Percentiles rank a stretch among this genome's conserved stretches.
phyloP scores from a whole-genome alignment of 2,329 filamentous ascomycete species.

The Phialophora verrucosa region DNA sequence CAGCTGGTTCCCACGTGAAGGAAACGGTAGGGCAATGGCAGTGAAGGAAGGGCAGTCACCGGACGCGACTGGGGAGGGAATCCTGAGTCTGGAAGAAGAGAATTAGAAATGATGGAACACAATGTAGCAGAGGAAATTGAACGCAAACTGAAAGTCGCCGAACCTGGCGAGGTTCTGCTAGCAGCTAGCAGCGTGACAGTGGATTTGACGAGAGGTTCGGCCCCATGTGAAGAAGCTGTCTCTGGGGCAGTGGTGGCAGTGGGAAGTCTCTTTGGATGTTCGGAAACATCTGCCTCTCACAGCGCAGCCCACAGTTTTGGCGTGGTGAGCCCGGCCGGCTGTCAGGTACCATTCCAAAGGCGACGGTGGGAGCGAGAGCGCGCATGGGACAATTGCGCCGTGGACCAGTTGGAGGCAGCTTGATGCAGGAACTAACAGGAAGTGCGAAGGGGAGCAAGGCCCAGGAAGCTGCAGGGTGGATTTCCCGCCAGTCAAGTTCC shows the following conservation, averaged over 20 bases:
- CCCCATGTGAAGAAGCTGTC: slow-evolving; percentile 14
- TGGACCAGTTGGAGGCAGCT: background rate
- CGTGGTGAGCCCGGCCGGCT: background rate
- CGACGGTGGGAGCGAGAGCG: background rate
- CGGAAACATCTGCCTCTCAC: background rate
- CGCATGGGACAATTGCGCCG: background rate
- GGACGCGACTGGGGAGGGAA: background rate
- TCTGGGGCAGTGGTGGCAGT: background rate
- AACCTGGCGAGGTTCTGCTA: slow-evolving; percentile 2
- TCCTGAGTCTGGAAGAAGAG: background rate
- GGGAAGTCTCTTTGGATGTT: background rate
- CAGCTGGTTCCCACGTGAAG: background rate
- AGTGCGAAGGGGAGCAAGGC: background rate
- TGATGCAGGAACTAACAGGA: slow-evolving; percentile 18
- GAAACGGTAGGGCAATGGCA: background rate
- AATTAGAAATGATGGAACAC: slow-evolving; percentile 8
- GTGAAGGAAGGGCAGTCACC: background rate
- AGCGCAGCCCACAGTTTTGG: slow-evolving; percentile 1
- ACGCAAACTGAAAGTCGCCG: background rate
- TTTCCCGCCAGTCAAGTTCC: background rate
- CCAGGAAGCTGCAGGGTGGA: background rate
- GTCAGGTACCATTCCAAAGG: slow-evolving; percentile 5
- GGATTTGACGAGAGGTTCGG: slow-evolving; percentile 16
- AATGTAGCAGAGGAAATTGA: slow-evolving; percentile 6
- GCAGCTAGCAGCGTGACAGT: slow-evolving; percentile 6